phyloP scores from a whole-genome alignment of 1,284 basidiomycete genomes.

The Cryptococcus sp. region DNA sequence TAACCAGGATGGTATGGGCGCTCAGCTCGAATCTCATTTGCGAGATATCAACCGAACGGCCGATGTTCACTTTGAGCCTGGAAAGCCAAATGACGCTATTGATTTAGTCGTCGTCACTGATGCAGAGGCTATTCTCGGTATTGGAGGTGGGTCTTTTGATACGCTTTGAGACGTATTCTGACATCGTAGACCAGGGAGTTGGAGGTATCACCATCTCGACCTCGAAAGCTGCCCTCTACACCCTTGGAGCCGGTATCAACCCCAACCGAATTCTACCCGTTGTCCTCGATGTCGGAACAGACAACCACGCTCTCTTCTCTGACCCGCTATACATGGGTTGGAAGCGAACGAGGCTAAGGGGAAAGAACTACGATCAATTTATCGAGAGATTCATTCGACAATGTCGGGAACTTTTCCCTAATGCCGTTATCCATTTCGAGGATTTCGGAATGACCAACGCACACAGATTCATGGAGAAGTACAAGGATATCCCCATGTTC shows the following conservation, averaged over 20 bases:
- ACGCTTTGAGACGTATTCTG: background rate
- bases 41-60: slow-evolving; percentile 52
- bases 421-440: slow-evolving; percentile 49
- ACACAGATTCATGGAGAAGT: slow-evolving; percentile 63
- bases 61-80: slow-evolving; percentile 63
- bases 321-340: slow-evolving; percentile 50
- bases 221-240: slow-evolving; percentile 77
- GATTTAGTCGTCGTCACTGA: slow-evolving; percentile 76
- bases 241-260: slow-evolving; percentile 74
- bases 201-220: slow-evolving; percentile 62
- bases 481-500: slow-evolving; percentile 56
- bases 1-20: slow-evolving; percentile 62
- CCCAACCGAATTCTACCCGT: slow-evolving; percentile 62
- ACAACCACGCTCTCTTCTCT: slow-evolving; percentile 56
- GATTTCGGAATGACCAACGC: slow-evolving; percentile 61
- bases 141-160: slow-evolving; percentile 44
- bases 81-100: slow-evolving; percentile 56
- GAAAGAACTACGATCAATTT: slow-evolving; percentile 48
- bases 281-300: slow-evolving; percentile 69
- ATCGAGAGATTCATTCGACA: slow-evolving; percentile 51
- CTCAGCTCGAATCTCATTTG: slow-evolving; percentile 47
- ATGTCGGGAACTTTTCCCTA: slow-evolving; percentile 48
- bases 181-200: slow-evolving; percentile 44
- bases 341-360: slow-evolving; percentile 49
- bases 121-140: slow-evolving; percentile 75